Base-by-base conservation (phyloP, 108 stramenopile species). In the Discostella stelligeroides region DNA sequence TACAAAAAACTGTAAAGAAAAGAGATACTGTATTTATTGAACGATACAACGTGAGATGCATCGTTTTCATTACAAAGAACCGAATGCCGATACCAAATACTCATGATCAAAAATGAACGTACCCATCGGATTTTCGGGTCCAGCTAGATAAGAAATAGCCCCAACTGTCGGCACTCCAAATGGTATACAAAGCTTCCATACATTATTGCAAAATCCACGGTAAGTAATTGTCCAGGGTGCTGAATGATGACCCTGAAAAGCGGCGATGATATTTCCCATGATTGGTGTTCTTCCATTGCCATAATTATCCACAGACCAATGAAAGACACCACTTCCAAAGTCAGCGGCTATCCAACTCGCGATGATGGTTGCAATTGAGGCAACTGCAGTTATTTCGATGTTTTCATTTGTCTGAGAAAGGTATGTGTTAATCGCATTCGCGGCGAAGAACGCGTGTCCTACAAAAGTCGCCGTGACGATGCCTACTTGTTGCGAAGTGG, bases 261-360 rank as follows among this genome's bases (percentile, higher is more conserved):
- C 97, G 25, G 90, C 95, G 78, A 96, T 96, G 34, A 97, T 95
- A 29, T 85, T 74, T 51, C 97, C 97, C 82, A 96, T 92, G 24
- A 97, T 74, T 0, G 97, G 97, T 14, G 97, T 97, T 21, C 85
- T 63, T 1, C 87, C 87, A 64, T 94, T 91, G 23, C 97, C 97
- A 66, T 97, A 97, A 69, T 97, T 97, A 78, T 97, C 97, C n/a
- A 96, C 95, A 28, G 86, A 80, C 95, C 95, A 97, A 78, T 97
- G 97, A 27, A 97, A 73, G 11, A 97, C 79, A 4, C 97, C 97
- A 37, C 85, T 84, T 13, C 93, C 92, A 27, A 96, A 80, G 68
- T 97, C 97, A 1, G 96, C 89, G 7, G 87, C 39, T 2, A 84
- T 50, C 84, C 86, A 93, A 64, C 84, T 86, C 9, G 86, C 41